Evolutionary conservation across 139 green algal species (phyloP), one percentile per base, ranked within the genome.

Genomic region (Nannochloris sp.): DNA sequence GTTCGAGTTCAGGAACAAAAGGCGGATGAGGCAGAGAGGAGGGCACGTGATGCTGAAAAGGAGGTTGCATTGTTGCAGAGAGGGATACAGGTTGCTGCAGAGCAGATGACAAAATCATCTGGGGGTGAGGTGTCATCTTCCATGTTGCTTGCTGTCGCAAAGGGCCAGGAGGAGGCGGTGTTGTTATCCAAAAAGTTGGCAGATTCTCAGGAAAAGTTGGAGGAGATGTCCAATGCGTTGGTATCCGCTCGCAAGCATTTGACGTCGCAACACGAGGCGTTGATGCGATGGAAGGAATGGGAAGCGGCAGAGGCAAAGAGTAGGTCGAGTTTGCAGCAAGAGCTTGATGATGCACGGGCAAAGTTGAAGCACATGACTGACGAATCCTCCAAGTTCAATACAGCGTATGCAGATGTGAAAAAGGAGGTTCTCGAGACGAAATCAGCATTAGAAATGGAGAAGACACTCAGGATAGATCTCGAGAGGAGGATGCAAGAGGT

Each of bases 141-240:
- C 26, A 50, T 77, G 58, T 65, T 77, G 13, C 26, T 36, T 31
- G 64, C 65, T 6, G 66, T 77, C 23, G 70, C 74, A 30, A 51
- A 50, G 33, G 62, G 59, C 29, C 59, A 76, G 45, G 66, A 83
- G 36, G 78, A 84, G 60, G 67, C 62, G 23, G 49, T 74, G 5
- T 29, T 12, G 6, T 59, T 83, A 40, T 66, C 71, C 4, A 49
- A 65, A n/a, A 66, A 83, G 59, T 63, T 84, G 20, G 67, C 63
- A 29, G 71, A 83, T 30, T 40, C 49, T 9, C 48, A 69, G 29
- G 65, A 76, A 55, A 48, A 72, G 50, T n/a, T 48, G 29, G 59
- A 57, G 11, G 43, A 66, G 23, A 61, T 73, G 36, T 14, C 59
- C 8, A 29, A 25, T 1, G 70, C 70, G 6, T 60, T 77, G 31